Percentiles rank a stretch among this genome's conserved stretches.
phyloP scores from a whole-genome alignment of 2,329 filamentous ascomycete genomes.

The Lachnum nothofagi region DNA sequence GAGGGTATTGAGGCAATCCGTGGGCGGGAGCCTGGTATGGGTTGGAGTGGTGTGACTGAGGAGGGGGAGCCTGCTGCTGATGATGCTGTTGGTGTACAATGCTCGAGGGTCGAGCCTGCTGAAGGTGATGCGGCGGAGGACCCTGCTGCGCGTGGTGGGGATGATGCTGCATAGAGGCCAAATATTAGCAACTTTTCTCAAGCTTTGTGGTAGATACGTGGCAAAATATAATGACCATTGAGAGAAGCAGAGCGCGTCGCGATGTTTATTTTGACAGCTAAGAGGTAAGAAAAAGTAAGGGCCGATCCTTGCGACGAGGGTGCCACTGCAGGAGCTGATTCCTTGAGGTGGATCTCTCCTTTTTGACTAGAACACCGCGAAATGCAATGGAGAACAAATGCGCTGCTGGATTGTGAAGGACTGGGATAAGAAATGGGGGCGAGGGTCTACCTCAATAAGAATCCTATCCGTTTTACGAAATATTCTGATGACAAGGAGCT shows the following conservation, averaged over 20 bases:
- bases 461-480: conserved; percentile 28
- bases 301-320: conserved; percentile 33
- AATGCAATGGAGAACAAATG: conserved; percentile 19
- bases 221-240: conserved; percentile 33
- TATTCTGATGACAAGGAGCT: conserved; percentile 20
- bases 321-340: conserved; percentile 27
- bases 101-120: conserved; percentile 66
- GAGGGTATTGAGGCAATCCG: conserved; percentile 64
- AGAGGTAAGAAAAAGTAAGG: conserved; percentile 25
- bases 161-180: conserved; percentile 58
- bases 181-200: conserved; percentile 26
- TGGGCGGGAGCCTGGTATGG: conserved; percentile 62
- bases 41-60: conserved; percentile 56
- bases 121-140: conserved; percentile 60
- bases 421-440: conserved; percentile 28
- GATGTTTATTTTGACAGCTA: conserved; percentile 30
- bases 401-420: conserved; percentile 11
- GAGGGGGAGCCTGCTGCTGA: conserved; percentile 55
- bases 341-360: conserved; percentile 29
- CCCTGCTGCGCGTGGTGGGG: conserved; percentile 68
- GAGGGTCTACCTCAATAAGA: conserved; percentile 33
- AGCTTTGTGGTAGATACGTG: conserved; percentile 19
- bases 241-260: conserved; percentile 29
- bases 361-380: conserved; percentile 19
- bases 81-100: conserved; percentile 67